phyloP scores from a whole-genome alignment of 106 monocot genomes.

The Cymbidium sinense region DNA sequence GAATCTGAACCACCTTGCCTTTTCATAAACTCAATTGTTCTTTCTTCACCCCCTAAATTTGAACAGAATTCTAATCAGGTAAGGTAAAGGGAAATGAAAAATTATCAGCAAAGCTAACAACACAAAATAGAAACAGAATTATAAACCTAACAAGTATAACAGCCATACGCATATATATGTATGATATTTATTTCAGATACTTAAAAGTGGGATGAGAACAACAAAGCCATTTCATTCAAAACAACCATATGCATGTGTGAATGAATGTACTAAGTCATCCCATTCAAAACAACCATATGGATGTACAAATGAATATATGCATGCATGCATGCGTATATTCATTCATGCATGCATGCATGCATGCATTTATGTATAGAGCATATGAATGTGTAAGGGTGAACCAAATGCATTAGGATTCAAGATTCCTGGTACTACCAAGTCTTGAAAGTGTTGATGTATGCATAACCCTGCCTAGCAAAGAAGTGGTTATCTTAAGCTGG shows the following conservation, averaged over 20 bases:
- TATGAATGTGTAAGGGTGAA: not conserved
- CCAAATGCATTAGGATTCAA: no score
- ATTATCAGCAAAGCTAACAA: not conserved
- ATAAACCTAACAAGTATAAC: not conserved
- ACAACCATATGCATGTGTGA: not conserved
- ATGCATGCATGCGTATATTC: no score
- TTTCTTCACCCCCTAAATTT: conserved; percentile 79
- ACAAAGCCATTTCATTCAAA: not conserved
- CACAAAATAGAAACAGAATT: not conserved
- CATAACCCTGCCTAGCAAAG: not conserved
- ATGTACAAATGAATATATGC: no score
- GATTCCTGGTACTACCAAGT: no score
- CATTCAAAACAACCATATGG: not conserved
- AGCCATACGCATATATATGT: not conserved
- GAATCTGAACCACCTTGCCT: conserved; percentile 64
- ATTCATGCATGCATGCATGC: no score
- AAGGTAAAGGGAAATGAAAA: not conserved
- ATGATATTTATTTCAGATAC: not conserved
- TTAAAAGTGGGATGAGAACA: not conserved
- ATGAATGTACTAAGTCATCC: no score
- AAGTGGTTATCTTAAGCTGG: not conserved
- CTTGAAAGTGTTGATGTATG: not conserved
- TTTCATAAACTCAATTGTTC: conserved; percentile 84
- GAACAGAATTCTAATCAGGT: conserved; percentile 10
- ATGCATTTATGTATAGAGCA: not conserved